Conservation (phyloP, 345 rosid species). For the Carallia pectinifolia region DNA sequence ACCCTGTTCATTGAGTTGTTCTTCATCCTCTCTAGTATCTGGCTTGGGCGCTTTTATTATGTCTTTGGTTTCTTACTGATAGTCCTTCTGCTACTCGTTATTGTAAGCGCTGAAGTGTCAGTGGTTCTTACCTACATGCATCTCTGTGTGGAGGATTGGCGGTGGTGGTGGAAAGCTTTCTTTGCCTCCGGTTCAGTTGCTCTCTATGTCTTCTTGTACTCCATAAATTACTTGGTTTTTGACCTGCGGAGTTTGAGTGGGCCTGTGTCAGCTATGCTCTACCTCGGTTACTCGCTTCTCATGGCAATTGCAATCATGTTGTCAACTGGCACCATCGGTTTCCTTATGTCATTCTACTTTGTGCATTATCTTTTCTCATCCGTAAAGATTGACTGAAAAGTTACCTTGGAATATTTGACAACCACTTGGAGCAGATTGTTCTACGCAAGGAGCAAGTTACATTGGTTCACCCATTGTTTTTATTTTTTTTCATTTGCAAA, state of each 20-base stretch:
- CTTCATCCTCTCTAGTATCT: slow-evolving; percentile 82
- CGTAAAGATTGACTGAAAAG: slow-evolving; percentile 64
- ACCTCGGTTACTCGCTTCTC: slow-evolving; percentile 69
- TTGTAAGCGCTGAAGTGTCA: slow-evolving; percentile 78
- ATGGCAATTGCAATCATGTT: slow-evolving; percentile 81
- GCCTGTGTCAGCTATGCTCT: slow-evolving; percentile 69
- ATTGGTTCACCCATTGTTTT: slow-evolving; percentile 3
- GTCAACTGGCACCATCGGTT: slow-evolving; percentile 76
- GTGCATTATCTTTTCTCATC: slow-evolving; percentile 86
- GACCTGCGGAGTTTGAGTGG: slow-evolving; percentile 82
- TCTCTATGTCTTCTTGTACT: slow-evolving; percentile 68
- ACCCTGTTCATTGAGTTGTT: slow-evolving; percentile 75
- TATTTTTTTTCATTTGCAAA: slow-evolving; percentile 7
- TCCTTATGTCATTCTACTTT: slow-evolving; percentile 72
- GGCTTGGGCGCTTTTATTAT: slow-evolving; percentile 81
- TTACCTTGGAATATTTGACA: background rate
- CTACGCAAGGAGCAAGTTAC: slow-evolving; percentile 9
- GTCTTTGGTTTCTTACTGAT: slow-evolving; percentile 76
- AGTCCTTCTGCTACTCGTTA: slow-evolving; percentile 57
- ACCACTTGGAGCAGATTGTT: slow-evolving; percentile 18
- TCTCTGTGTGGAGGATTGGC: slow-evolving; percentile 86
- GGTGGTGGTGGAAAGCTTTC: slow-evolving; percentile 94
- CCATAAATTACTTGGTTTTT: slow-evolving; percentile 74
- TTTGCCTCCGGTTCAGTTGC: slow-evolving; percentile 81
- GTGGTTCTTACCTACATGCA: slow-evolving; percentile 85